Evolutionary conservation across 2,329 filamentous ascomycete species (phyloP).

Genomic region (Talaromyces pinophilus): DNA sequence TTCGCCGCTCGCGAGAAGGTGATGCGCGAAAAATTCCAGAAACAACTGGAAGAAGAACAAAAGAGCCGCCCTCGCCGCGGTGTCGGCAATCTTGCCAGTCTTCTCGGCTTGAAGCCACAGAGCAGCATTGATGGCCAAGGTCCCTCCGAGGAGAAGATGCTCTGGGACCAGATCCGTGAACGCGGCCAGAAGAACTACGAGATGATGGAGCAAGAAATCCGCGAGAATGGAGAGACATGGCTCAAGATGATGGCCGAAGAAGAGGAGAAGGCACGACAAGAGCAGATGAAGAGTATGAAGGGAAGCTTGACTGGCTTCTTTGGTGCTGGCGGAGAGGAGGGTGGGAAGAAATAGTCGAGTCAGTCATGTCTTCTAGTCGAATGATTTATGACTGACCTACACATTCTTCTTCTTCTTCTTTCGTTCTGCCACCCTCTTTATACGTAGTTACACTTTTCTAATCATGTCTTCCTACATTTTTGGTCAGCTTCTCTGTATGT

Average conservation of each 20-base stretch:
- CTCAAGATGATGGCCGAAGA: conserved; percentile 88
- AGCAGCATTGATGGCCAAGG: conserved; percentile 66
- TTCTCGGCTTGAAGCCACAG: conserved; percentile 75
- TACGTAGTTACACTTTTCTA: conserved; percentile 9
- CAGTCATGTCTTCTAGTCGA: neutral
- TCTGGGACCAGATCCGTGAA: conserved; percentile 91
- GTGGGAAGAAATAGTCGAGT: conserved; percentile 21
- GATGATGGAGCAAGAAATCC: conserved; percentile 83
- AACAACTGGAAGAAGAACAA: conserved; percentile 69
- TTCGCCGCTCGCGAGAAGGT: conserved; percentile 86
- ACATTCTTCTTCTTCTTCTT: neutral
- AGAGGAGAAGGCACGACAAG: conserved; percentile 85
- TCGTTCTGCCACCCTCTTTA: neutral
- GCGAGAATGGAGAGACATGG: conserved; percentile 92
- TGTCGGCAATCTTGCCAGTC: conserved; percentile 67
- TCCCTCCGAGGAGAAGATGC: conserved; percentile 89
- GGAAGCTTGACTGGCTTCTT: conserved; percentile 65
- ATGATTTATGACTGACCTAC: conserved; percentile 1
- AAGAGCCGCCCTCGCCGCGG: conserved; percentile 62
- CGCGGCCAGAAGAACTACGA: conserved; percentile 88
- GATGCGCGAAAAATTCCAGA: conserved; percentile 80
- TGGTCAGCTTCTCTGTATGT: conserved; percentile 10
- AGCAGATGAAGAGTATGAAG: conserved; percentile 92
- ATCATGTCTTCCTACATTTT: conserved; percentile 20
- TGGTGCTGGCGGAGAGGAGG: conserved; percentile 37